Percentiles rank a stretch among this genome's conserved stretches.
These are phyloP conservation scores for Monosporascus sp. DNA, from an alignment of 2,329 filamentous ascomycete genomes.

Conservation along the genomic window DNA sequence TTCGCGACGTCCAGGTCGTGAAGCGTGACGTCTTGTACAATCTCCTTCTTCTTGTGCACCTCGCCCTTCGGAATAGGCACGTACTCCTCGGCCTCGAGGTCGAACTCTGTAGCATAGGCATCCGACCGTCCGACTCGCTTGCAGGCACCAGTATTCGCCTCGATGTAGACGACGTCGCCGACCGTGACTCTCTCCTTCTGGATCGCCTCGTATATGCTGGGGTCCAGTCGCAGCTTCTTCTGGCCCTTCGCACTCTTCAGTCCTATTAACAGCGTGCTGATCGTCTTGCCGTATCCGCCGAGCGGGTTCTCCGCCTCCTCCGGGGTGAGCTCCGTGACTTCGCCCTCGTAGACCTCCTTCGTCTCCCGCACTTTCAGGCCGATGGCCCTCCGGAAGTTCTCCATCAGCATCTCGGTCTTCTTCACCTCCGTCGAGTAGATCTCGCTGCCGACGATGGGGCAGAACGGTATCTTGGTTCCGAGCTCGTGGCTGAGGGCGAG, in stretches of 20 bases:
- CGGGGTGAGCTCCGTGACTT: constrained; percentile 94
- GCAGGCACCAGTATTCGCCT: constrained; percentile 96
- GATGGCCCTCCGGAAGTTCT: constrained; percentile 96
- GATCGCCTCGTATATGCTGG: constrained; percentile 98
- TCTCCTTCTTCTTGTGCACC: constrained; percentile 99
- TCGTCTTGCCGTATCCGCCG: constrained; percentile 94
- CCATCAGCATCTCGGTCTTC: constrained; percentile 99
- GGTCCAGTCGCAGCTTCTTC: constrained; percentile 94
- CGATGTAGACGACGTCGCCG: constrained; percentile 97
- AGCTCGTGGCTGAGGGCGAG: constrained; percentile 95
- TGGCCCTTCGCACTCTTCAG: constrained; percentile 94
- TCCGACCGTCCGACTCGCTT: constrained; percentile 95
- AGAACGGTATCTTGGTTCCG: constrained; percentile 97
- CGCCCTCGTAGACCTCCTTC: constrained; percentile 98
- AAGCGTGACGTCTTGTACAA: constrained; percentile 95
- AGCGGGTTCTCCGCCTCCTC: constrained; percentile 98
- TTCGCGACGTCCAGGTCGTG: constrained; percentile 97
- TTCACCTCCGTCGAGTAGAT: constrained; percentile 98
- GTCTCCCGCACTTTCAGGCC: constrained; percentile 96
- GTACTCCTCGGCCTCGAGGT: constrained; percentile 97
- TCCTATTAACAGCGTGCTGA: constrained; percentile 90
- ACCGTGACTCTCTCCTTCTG: constrained; percentile 96
- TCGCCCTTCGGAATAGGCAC: constrained; percentile 98
- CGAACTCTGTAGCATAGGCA: constrained; percentile 96
- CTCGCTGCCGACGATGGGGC: constrained; percentile 95